Percentiles rank a stretch among this genome's conserved stretches.
Conservation (phyloP, 202 grass and related monocot species). For the Miscanthus sacchariflorus region DNA sequence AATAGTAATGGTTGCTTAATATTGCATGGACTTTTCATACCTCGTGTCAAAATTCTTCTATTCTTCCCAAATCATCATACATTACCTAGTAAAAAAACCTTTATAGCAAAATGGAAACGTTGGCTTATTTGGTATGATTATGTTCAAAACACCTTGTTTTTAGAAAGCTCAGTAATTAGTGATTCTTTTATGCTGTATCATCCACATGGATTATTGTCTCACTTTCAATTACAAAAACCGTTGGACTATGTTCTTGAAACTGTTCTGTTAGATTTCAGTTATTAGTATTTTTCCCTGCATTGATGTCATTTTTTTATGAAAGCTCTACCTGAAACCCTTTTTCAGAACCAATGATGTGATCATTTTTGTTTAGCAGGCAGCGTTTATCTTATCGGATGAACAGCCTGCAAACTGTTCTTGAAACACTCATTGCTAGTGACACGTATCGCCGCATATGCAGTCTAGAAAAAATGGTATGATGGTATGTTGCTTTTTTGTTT, state of each 20-base stretch:
- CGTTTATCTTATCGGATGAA: neutral
- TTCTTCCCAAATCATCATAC: neutral
- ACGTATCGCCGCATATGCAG: neutral
- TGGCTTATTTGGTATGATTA: neutral
- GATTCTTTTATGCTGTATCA: neutral
- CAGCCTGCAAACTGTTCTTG: constrained; percentile 21
- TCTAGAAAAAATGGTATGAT: neutral
- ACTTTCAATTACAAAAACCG: neutral
- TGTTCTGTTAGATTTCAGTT: neutral
- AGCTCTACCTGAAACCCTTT: neutral
- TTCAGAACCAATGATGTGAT: neutral
- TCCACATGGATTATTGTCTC: neutral
- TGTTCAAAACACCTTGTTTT: neutral
- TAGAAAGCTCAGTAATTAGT: neutral
- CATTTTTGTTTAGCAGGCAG: constrained; percentile 4
- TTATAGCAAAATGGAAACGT: neutral
- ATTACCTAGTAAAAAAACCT: neutral
- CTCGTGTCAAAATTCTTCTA: neutral
- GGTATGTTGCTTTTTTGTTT: neutral
- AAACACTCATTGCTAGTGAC: neutral
- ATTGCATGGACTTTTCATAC: neutral
- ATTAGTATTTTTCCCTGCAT: neutral
- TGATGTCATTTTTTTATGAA: neutral
- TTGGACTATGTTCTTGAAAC: neutral
- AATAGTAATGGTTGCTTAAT: neutral